Percentiles rank a stretch among this genome's conserved stretches.
Evolutionary conservation across 306 rosid genomes (phyloP).

Genomic region (Fragaria ananassa): DNA sequence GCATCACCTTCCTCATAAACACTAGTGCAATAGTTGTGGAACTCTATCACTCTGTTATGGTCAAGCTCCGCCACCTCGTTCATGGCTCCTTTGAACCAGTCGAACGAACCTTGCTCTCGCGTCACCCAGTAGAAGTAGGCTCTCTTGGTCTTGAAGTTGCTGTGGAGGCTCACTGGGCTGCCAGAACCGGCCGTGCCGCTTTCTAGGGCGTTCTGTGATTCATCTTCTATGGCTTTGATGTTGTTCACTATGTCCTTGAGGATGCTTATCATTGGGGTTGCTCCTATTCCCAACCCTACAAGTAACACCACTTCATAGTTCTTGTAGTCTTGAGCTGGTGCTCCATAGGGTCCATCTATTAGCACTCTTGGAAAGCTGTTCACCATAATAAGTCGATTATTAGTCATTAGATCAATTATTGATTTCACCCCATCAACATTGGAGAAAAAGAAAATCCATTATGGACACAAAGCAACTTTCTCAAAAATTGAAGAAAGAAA

Average conservation of each 20-base stretch:
- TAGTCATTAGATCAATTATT: not conserved
- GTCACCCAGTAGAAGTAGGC: slow-evolving; percentile 74
- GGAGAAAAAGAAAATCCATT: not conserved
- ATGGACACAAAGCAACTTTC: slow-evolving; percentile 12
- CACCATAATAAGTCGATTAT: not conserved
- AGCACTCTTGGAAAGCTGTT: slow-evolving; percentile 47
- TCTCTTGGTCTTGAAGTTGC: slow-evolving; percentile 38
- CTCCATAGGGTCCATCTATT: slow-evolving; percentile 77
- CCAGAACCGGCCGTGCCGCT: not conserved
- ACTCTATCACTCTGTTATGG: slow-evolving; percentile 48
- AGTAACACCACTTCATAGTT: slow-evolving; percentile 57
- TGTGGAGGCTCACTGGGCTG: not conserved
- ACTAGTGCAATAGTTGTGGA: slow-evolving; percentile 64
- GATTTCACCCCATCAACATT: not conserved
- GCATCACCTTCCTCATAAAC: slow-evolving; percentile 80
- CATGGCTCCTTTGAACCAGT: slow-evolving; percentile 68
- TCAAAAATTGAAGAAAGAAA: not conserved
- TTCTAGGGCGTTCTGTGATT: slow-evolving; percentile 26
- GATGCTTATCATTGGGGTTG: slow-evolving; percentile 70
- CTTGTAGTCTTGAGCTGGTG: slow-evolving; percentile 73
- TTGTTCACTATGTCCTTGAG: slow-evolving; percentile 58
- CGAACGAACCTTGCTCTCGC: slow-evolving; percentile 63
- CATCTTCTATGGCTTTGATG: slow-evolving; percentile 44
- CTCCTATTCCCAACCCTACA: slow-evolving; percentile 69
- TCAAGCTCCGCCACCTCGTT: slow-evolving; percentile 61